These are phyloP conservation scores for Phytophthora vignae DNA, from an alignment of 352 stramenopile species.

Conservation along the genomic window DNA sequence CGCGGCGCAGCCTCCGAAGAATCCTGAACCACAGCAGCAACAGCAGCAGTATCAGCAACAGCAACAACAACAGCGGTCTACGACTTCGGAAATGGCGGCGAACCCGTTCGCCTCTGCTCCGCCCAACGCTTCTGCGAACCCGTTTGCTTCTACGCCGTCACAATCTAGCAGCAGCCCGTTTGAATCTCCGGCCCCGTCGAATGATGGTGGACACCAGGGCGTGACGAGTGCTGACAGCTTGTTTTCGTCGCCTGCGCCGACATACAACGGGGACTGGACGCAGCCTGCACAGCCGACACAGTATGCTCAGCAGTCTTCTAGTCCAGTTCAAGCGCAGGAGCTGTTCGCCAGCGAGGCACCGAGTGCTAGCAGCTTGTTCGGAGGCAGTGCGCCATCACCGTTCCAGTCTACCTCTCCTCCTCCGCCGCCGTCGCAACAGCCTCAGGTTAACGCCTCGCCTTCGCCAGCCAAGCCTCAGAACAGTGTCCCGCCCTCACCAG, in stretches of 20 bases:
- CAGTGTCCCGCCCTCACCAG: conserved; percentile 7
- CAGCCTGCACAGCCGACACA: conserved; percentile 10
- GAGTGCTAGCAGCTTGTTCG: conserved; percentile 52
- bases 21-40: conserved; percentile 5
- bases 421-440: not conserved
- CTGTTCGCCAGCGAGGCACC: conserved; percentile 43
- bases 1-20: conserved; percentile 12
- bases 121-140: conserved; percentile 14
- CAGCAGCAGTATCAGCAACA: conserved; percentile 15
- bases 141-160: conserved; percentile 18
- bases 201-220: conserved; percentile 11
- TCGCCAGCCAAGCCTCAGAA: conserved; percentile 17
- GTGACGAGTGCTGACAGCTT: conserved; percentile 38
- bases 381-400: conserved; percentile 13
- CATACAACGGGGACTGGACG: conserved; percentile 27
- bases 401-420: conserved; percentile 9
- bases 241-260: conserved; percentile 32
- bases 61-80: conserved; percentile 5
- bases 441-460: not conserved
- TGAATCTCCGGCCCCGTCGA: conserved; percentile 19
- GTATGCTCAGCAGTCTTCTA: conserved; percentile 15
- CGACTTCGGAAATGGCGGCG: conserved; percentile 11
- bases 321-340: conserved; percentile 37
- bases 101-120: conserved; percentile 25
- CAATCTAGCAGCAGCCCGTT: conserved; percentile 29